Evolutionary conservation across 768 basidiomycete species (phyloP).

Genomic region (Roridomyces roridus): DNA sequence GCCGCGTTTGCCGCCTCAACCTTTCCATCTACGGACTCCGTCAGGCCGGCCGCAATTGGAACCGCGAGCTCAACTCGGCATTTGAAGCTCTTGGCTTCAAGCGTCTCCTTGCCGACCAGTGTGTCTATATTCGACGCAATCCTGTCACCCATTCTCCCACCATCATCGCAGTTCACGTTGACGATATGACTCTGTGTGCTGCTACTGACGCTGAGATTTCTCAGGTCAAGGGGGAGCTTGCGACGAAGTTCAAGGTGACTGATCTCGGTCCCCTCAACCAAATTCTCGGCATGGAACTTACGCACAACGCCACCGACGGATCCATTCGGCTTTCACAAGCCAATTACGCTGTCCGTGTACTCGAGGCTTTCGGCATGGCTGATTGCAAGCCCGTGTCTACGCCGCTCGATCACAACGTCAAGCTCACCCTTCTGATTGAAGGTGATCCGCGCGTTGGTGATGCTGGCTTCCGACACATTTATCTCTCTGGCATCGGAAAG

Average conservation of each 20-base stretch:
- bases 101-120: conserved; percentile 21
- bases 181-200: conserved; percentile 29
- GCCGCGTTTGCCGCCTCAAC: conserved; percentile 27
- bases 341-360: conserved; percentile 15
- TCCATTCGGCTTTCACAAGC: conserved; percentile 24
- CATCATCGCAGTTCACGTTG: conserved; percentile 16
- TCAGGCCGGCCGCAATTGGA: conserved; percentile 30
- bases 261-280: conserved; percentile 20
- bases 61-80: conserved; percentile 23
- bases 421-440: conserved; percentile 9
- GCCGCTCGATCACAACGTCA: conserved; percentile 26
- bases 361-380: conserved; percentile 20
- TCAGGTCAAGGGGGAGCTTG: conserved; percentile 20
- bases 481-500: conserved; percentile 31
- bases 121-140: conserved; percentile 22
- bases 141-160: background rate
- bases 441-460: conserved; percentile 1
- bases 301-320: background rate
- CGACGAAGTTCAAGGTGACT: conserved; percentile 16
- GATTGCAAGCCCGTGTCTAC: conserved; percentile 19
- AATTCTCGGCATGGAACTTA: conserved; percentile 32
- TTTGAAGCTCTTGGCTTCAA: conserved; percentile 24
- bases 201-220: background rate
- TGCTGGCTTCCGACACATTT: conserved; percentile 21
- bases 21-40: conserved; percentile 44